phyloP scores from a whole-genome alignment of 208 protist genomes.

The Wallacemonas sp. region DNA sequence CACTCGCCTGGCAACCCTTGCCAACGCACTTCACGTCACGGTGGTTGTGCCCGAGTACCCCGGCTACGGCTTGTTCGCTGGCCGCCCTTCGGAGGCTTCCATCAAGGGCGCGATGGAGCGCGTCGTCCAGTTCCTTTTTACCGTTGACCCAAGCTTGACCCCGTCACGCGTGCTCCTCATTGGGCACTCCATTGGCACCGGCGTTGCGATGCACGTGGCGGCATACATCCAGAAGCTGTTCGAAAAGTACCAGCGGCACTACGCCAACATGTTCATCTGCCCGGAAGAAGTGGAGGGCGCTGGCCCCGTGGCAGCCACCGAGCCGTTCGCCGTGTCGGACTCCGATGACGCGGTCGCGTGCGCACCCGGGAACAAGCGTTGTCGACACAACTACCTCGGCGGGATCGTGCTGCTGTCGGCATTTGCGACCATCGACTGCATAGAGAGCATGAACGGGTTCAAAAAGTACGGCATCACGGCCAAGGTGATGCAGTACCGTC shows the following conservation, averaged over 20 bases:
- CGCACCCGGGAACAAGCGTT: constrained; percentile 11
- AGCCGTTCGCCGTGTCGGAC: not conserved
- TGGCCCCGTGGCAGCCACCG: not conserved
- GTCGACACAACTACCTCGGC: constrained; percentile 40
- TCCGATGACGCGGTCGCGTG: not conserved
- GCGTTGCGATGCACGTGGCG: constrained; percentile 41
- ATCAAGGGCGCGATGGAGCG: constrained; percentile 45
- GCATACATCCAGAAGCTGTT: constrained; percentile 34
- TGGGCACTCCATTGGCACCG: constrained; percentile 54
- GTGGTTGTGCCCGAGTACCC: constrained; percentile 49
- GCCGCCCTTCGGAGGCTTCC: constrained; percentile 35
- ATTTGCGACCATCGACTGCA: constrained; percentile 36
- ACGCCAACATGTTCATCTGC: constrained; percentile 4
- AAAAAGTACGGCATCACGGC: constrained; percentile 23
- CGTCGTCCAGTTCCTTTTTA: constrained; percentile 44
- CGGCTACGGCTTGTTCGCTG: constrained; percentile 43
- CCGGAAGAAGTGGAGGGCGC: not conserved
- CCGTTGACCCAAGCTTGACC: constrained; percentile 34
- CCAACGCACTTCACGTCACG: constrained; percentile 53
- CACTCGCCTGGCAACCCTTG: constrained; percentile 34
- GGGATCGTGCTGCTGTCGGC: constrained; percentile 44
- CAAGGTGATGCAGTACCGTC: constrained; percentile 34
- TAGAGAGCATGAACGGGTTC: constrained; percentile 27
- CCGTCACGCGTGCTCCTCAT: constrained; percentile 46
- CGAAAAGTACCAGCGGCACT: constrained; percentile 20